phyloP scores from a whole-genome alignment of 1,284 basidiomycete species.

The Hemileccinum hortonii region DNA sequence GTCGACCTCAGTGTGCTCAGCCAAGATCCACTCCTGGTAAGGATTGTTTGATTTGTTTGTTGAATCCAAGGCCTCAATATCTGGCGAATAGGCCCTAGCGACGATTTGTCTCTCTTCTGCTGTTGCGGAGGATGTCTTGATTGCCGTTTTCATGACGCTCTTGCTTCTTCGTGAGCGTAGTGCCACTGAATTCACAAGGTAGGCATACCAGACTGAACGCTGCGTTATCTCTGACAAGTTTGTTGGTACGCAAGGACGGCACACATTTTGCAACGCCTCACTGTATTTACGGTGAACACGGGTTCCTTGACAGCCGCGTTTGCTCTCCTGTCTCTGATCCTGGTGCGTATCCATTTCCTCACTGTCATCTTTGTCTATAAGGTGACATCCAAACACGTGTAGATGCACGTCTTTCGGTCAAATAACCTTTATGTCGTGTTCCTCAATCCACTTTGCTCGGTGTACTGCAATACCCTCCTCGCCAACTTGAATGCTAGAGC shows the following conservation, averaged over 20 bases:
- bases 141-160: conserved; percentile 3
- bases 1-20: not conserved
- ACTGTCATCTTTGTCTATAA: not conserved
- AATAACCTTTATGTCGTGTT: not conserved
- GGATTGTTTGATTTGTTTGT: too few species aligned
- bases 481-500: conserved; percentile 14
- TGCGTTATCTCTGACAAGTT: not conserved
- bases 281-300: conserved; percentile 15
- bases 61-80: not conserved
- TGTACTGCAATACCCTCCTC: conserved; percentile 17
- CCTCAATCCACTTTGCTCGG: conserved; percentile 10
- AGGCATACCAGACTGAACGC: not conserved
- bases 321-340: conserved; percentile 8
- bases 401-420: conserved; percentile 1
- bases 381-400: not conserved
- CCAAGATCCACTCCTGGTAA: too few species aligned
- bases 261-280: conserved; percentile 16
- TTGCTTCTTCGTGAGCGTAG: conserved; percentile 7
- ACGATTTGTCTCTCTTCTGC: not conserved
- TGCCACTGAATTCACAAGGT: not conserved
- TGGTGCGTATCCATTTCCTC: conserved; percentile 7
- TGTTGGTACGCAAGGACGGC: conserved; percentile 5
- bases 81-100: not conserved
- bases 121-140: conserved; percentile 6
- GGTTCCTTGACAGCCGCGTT: conserved; percentile 16